Conservation (phyloP, 352 stramenopile genomes). For the Globisporangium rhizosaccharum region DNA sequence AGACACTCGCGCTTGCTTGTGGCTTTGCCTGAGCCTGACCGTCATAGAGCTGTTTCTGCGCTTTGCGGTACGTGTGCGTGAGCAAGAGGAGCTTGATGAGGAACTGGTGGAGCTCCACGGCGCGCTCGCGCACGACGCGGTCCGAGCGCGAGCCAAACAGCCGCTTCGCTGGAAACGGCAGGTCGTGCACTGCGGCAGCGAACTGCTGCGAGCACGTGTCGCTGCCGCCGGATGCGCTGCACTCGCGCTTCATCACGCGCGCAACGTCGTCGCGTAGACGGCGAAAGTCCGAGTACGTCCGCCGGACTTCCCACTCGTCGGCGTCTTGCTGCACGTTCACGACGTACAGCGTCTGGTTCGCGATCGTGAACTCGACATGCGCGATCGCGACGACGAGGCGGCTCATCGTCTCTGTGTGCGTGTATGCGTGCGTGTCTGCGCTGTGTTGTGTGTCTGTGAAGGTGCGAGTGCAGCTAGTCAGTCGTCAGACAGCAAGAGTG, state of each 20-base stretch:
- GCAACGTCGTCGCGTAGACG: conserved; percentile 61
- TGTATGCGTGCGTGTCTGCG: not conserved
- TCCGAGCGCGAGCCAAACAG: conserved; percentile 69
- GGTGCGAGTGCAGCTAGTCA: not conserved
- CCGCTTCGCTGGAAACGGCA: conserved; percentile 54
- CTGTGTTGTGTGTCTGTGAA: not conserved
- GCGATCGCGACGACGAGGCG: conserved; percentile 67
- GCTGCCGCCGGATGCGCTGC: conserved; percentile 35
- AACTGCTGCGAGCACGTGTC: conserved; percentile 49
- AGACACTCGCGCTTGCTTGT: conserved; percentile 56
- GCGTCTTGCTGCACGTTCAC: conserved; percentile 68
- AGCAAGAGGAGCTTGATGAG: conserved; percentile 67
- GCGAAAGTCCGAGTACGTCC: conserved; percentile 70
- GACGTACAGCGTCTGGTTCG: conserved; percentile 66
- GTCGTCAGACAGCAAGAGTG: not conserved
- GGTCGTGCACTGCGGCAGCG: conserved; percentile 19
- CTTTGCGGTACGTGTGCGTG: conserved; percentile 72
- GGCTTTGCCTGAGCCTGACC: conserved; percentile 12
- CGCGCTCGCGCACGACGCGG: conserved; percentile 66
- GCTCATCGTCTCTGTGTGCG: conserved; percentile 35
- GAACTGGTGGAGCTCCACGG: conserved; percentile 68
- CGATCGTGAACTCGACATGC: conserved; percentile 73
- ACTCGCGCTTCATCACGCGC: conserved; percentile 36
- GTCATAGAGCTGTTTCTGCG: conserved; percentile 58
- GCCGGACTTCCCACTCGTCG: conserved; percentile 66